Conservation (phyloP, 768 basidiomycete species). For the Russula foetens region DNA sequence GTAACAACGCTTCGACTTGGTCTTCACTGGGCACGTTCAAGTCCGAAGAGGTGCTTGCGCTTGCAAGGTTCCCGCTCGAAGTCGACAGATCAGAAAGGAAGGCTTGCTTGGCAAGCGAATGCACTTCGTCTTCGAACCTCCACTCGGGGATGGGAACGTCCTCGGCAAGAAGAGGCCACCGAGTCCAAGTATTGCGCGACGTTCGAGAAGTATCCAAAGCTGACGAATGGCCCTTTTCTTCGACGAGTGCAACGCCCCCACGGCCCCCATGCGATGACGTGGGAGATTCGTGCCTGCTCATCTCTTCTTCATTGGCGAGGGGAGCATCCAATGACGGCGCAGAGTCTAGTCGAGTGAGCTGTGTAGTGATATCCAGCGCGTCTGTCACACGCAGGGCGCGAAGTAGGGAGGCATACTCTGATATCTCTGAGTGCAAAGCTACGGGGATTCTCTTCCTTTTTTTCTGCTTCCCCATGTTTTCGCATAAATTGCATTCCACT, state of each 20-base stretch:
- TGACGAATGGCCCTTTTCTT: not conserved
- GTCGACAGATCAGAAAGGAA: constrained; percentile 21
- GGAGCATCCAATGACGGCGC: not conserved
- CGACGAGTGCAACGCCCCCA: not conserved
- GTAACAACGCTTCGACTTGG: constrained; percentile 26
- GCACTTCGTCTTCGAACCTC: constrained; percentile 62
- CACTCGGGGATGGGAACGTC: constrained; percentile 65
- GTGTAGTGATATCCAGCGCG: constrained; percentile 49
- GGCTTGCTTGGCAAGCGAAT: constrained; percentile 35
- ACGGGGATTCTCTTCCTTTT: constrained; percentile 39
- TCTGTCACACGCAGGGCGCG: constrained; percentile 52
- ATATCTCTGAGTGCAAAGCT: constrained; percentile 53
- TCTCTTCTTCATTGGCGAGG: constrained; percentile 1
- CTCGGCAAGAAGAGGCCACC: constrained; percentile 60
- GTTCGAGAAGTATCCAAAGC: not conserved
- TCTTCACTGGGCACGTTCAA: constrained; percentile 13
- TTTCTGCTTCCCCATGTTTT: constrained; percentile 33
- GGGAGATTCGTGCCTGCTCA: not conserved
- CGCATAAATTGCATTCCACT: no score
- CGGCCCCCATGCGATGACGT: constrained; percentile 1
- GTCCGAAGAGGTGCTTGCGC: constrained; percentile 15
- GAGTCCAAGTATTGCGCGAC: constrained; percentile 52
- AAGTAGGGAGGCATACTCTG: constrained; percentile 58
- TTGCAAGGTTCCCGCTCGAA: not conserved
- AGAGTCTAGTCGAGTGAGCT: constrained; percentile 30